A percentile compares a stretch with the other conserved stretches of the same genome.
Conservation (phyloP, 495 filamentous ascomycete genomes). For the Trichoderma asperelloides region DNA sequence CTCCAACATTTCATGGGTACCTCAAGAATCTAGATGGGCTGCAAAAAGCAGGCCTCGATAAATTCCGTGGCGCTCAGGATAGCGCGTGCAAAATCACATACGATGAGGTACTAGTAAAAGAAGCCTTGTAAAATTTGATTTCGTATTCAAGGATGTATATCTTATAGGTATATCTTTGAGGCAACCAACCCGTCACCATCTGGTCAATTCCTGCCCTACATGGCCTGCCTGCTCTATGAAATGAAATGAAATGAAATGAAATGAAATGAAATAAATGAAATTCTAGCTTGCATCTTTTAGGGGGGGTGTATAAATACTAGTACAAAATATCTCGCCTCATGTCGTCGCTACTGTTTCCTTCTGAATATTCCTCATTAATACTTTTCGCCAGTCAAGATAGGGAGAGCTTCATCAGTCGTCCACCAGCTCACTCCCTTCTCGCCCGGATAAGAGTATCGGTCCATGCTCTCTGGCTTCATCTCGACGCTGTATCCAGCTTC, state of each 20-base stretch:
- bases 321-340: too few relatives aligned
- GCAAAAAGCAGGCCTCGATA: too few relatives aligned
- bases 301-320: background rate
- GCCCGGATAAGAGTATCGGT: constrained; percentile 64
- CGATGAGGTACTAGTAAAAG: too few relatives aligned
- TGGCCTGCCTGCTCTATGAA: background rate
- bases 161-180: too few relatives aligned
- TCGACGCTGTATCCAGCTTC: constrained; percentile 83
- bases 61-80: too few relatives aligned
- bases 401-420: constrained; percentile 59
- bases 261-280: too few relatives aligned
- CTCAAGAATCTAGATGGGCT: too few relatives aligned
- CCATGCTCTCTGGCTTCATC: constrained; percentile 88
- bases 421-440: constrained; percentile 74
- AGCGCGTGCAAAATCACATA: too few relatives aligned
- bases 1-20: background rate
- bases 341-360: background rate
- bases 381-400: constrained; percentile 52
- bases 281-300: background rate
- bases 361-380: constrained; percentile 28
- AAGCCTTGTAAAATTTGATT: too few relatives aligned
- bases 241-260: too few relatives aligned
- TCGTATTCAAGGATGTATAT: too few relatives aligned
- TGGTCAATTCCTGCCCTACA: background rate
- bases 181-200: background rate